These are phyloP conservation scores for Trifolium fragiferum DNA, from an alignment of 306 rosid species.

Conservation along the genomic window DNA sequence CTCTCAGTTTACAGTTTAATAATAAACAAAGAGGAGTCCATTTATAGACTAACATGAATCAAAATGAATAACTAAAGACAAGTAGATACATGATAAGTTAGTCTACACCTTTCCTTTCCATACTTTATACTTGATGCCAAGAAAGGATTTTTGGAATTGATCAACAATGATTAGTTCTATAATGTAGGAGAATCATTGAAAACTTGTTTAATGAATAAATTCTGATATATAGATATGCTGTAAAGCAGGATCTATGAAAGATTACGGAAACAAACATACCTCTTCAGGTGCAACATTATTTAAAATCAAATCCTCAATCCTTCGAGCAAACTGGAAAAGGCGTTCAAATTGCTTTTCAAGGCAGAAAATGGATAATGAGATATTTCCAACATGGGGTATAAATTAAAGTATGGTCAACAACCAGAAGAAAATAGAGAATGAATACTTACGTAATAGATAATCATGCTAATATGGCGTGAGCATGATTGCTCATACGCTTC, in stretches of 20 bases:
- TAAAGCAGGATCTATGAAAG: slow-evolving; percentile 23
- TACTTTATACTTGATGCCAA: background rate
- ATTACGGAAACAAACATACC: slow-evolving; percentile 55
- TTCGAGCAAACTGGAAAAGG: slow-evolving; percentile 91
- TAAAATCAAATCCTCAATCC: slow-evolving; percentile 83
- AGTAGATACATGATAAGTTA: background rate
- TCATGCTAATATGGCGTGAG: slow-evolving; percentile 86
- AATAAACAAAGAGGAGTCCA: background rate
- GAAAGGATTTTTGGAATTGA: slow-evolving; percentile 7
- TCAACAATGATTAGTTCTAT: slow-evolving; percentile 22
- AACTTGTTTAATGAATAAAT: slow-evolving; percentile 20
- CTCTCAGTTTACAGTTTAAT: too few species aligned
- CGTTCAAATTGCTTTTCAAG: slow-evolving; percentile 91
- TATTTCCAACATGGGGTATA: slow-evolving; percentile 24
- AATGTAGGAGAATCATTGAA: slow-evolving; percentile 16
- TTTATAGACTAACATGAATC: slow-evolving; percentile 20
- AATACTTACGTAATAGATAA: slow-evolving; percentile 80
- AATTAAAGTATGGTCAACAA: slow-evolving; percentile 11
- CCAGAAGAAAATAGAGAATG: slow-evolving; percentile 13
- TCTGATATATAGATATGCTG: slow-evolving; percentile 27
- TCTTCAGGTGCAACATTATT: slow-evolving; percentile 86
- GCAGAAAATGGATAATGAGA: slow-evolving; percentile 37
- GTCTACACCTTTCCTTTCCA: background rate
- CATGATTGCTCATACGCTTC: slow-evolving; percentile 98
- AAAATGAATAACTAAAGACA: slow-evolving; percentile 23